Percentiles rank a stretch among this genome's conserved stretches.
phyloP scores from a whole-genome alignment of 768 basidiomycete species.

The Suillus lakei region DNA sequence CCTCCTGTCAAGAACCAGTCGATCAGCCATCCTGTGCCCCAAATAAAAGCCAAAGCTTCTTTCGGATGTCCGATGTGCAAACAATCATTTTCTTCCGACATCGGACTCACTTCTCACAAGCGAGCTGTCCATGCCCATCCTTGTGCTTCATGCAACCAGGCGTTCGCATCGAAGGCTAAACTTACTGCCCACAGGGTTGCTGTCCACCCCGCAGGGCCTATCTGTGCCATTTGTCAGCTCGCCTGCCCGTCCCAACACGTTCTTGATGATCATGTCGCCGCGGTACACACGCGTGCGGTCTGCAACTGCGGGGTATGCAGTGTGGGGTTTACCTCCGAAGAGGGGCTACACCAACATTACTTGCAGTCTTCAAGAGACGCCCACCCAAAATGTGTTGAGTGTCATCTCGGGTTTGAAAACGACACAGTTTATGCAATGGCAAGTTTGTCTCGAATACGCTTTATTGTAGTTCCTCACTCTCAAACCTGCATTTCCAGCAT shows the following conservation, averaged over 20 bases:
- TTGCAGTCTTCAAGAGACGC: slow-evolving; percentile 34
- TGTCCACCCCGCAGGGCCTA: slow-evolving; percentile 24
- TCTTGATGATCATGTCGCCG: slow-evolving; percentile 35
- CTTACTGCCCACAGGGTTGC: slow-evolving; percentile 30
- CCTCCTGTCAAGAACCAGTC: background rate
- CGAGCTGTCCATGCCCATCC: slow-evolving; percentile 1
- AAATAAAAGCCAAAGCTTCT: background rate
- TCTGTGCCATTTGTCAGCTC: slow-evolving; percentile 31
- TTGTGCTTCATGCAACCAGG: slow-evolving; percentile 23
- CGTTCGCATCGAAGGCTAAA: slow-evolving; percentile 23
- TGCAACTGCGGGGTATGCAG: slow-evolving; percentile 26
- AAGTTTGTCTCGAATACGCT: slow-evolving; percentile 10
- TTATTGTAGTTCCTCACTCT: background rate
- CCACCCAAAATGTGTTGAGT: slow-evolving; percentile 43
- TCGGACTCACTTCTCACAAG: background rate
- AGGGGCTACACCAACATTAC: slow-evolving; percentile 45
- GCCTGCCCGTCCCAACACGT: slow-evolving; percentile 25
- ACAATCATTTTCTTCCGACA: background rate
- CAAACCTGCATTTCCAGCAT: slow-evolving; percentile 1
- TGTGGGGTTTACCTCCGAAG: slow-evolving; percentile 33
- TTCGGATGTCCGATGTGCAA: background rate
- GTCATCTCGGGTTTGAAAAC: slow-evolving; percentile 41
- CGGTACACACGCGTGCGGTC: slow-evolving; percentile 30
- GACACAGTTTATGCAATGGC: slow-evolving; percentile 34
- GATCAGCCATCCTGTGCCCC: slow-evolving; percentile 1